Evolutionary conservation across 2,329 filamentous ascomycete genomes (phyloP).

Genomic region (Pseudogymnoascus sp.): DNA sequence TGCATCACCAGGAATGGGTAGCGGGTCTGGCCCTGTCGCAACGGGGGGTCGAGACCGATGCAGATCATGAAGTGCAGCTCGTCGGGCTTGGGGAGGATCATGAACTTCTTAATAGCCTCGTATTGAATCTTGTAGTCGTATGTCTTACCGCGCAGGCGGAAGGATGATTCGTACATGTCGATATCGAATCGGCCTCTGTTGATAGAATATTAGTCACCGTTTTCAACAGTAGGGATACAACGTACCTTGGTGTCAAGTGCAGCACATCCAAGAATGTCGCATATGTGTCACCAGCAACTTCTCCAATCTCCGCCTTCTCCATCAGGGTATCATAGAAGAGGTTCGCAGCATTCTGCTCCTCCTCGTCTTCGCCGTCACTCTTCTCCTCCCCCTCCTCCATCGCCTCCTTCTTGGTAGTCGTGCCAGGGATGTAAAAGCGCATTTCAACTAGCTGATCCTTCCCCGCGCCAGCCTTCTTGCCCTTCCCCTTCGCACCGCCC

Average conservation of each 20-base stretch:
- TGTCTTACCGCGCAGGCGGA: slow-evolving; percentile 94
- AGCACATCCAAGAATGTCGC: slow-evolving; percentile 95
- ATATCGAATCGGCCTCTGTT: slow-evolving; percentile 95
- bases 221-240: slow-evolving; percentile 13
- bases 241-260: slow-evolving; percentile 86
- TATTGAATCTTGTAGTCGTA: slow-evolving; percentile 99
- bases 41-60: slow-evolving; percentile 85
- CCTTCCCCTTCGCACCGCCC: slow-evolving; percentile 66
- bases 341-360: slow-evolving; percentile 91
- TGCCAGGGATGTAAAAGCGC: slow-evolving; percentile 96
- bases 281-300: slow-evolving; percentile 96
- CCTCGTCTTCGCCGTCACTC: slow-evolving; percentile 50
- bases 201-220: slow-evolving; percentile 21
- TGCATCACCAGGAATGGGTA: slow-evolving; percentile 99
- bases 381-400: slow-evolving; percentile 59
- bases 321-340: slow-evolving; percentile 98
- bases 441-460: slow-evolving; percentile 95
- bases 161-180: slow-evolving; percentile 98
- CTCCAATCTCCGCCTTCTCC: slow-evolving; percentile 97
- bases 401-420: slow-evolving; percentile 67
- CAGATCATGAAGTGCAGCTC: slow-evolving; percentile 93
- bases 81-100: slow-evolving; percentile 97
- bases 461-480: slow-evolving; percentile 83
- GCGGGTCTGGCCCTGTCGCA: slow-evolving; percentile 92
- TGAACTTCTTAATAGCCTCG: slow-evolving; percentile 96